These are phyloP conservation scores for Colletotrichum trifolii DNA, from an alignment of 2,329 filamentous ascomycete species.

Conservation along the genomic window DNA sequence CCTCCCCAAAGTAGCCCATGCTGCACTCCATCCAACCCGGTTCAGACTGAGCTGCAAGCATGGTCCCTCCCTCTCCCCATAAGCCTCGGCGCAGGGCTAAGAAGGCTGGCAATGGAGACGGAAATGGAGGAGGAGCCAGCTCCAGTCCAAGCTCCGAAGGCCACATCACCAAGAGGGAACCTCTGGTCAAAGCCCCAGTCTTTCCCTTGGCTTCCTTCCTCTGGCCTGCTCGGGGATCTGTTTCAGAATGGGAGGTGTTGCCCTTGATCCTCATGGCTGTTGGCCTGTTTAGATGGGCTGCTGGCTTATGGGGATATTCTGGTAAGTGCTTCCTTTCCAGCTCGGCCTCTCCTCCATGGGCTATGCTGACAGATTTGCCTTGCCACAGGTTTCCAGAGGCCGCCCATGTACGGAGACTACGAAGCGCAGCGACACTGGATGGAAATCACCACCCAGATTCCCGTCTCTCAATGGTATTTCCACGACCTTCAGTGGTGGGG, in stretches of 20 bases:
- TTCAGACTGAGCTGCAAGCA: constrained; percentile 48
- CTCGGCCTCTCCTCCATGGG: not conserved
- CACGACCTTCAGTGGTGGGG: constrained; percentile 98
- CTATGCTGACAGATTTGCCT: constrained; percentile 21
- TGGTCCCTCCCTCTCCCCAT: constrained; percentile 66
- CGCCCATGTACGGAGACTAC: constrained; percentile 96
- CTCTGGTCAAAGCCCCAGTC: constrained; percentile 70
- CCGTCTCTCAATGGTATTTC: constrained; percentile 96
- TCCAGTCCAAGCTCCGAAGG: constrained; percentile 6
- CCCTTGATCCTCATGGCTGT: constrained; percentile 88
- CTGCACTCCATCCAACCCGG: constrained; percentile 6
- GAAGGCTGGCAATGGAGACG: constrained; percentile 47
- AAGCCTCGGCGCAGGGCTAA: constrained; percentile 70
- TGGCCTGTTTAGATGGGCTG: constrained; percentile 94
- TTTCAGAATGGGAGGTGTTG: constrained; percentile 92
- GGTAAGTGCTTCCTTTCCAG: constrained; percentile 61
- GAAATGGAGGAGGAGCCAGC: constrained; percentile 17
- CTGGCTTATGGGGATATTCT: constrained; percentile 94
- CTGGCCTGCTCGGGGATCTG: constrained; percentile 86
- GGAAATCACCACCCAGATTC: constrained; percentile 91
- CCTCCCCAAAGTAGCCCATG: constrained; percentile 17
- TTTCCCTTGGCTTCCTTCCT: constrained; percentile 95
- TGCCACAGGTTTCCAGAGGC: constrained; percentile 74
- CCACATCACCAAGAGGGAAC: constrained; percentile 50
- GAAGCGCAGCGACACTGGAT: constrained; percentile 99